Evolutionary conservation across 805 yeast genomes (phyloP).

Genomic region (Blastobotrys terrestris): DNA sequence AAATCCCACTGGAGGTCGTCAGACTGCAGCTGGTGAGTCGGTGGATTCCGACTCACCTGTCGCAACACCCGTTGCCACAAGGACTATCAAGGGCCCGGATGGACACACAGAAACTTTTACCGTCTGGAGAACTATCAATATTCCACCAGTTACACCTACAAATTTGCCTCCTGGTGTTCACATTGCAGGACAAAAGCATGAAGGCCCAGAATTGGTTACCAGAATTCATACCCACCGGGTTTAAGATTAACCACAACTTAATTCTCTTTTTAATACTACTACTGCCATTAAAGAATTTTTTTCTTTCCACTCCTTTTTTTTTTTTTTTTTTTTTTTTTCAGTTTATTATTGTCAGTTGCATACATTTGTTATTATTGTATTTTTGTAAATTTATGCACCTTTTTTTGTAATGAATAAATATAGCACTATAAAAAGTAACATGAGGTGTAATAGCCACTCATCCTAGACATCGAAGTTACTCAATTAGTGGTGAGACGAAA

Average conservation of each 20-base stretch:
- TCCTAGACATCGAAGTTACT: too few relatives aligned
- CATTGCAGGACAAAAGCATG: neutral
- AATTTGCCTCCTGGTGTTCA: neutral
- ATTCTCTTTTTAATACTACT: neutral
- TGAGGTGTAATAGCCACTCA: too few relatives aligned
- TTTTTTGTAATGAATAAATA: too few relatives aligned
- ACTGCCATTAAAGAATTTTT: too few relatives aligned
- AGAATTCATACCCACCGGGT: neutral
- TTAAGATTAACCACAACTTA: neutral
- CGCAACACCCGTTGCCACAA: neutral
- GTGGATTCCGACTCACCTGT: neutral
- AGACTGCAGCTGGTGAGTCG: neutral
- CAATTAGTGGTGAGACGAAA: too few relatives aligned
- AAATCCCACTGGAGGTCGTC: too few relatives aligned
- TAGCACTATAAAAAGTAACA: too few relatives aligned
- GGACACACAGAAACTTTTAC: neutral
- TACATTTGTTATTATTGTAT: too few relatives aligned
- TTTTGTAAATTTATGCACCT: too few relatives aligned
- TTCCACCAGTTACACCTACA: neutral
- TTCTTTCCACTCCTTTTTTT: neutral
- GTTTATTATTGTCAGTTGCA: too few relatives aligned
- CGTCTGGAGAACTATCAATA: neutral
- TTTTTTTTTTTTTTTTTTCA: too few relatives aligned
- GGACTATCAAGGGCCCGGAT: neutral
- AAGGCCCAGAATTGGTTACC: neutral